Conservation (phyloP, 2,329 filamentous ascomycete species). For the Xylariales sp. region DNA sequence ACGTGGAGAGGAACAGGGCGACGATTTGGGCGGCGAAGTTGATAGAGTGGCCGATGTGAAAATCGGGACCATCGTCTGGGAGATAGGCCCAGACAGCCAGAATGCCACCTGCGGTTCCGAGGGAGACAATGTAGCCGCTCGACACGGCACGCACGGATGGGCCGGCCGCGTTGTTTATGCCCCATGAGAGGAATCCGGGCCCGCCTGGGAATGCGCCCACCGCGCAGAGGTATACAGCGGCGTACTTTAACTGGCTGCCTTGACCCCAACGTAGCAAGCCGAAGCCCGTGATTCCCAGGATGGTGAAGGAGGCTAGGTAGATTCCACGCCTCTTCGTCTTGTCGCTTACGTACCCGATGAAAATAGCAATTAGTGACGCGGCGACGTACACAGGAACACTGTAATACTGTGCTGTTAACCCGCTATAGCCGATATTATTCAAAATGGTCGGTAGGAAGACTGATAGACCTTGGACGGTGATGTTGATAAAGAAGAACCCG, state of each 20-base stretch:
- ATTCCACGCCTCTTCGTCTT: constrained; percentile 57
- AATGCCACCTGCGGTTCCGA: constrained; percentile 68
- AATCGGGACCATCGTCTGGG: constrained; percentile 58
- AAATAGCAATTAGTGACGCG: constrained; percentile 55
- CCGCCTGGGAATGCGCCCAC: constrained; percentile 68
- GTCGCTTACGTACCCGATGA: constrained; percentile 55
- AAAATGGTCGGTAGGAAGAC: constrained; percentile 64
- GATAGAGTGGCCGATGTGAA: constrained; percentile 65
- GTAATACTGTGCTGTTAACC: constrained; percentile 56
- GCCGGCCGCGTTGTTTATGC: constrained; percentile 68
- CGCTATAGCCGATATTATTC: constrained; percentile 54
- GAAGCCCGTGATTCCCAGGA: constrained; percentile 62
- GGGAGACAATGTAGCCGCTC: constrained; percentile 64
- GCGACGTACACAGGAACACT: constrained; percentile 59
- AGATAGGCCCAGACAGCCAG: constrained; percentile 68
- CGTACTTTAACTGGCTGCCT: constrained; percentile 54
- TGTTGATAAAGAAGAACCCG: constrained; percentile 70
- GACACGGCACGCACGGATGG: constrained; percentile 67
- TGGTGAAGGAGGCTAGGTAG: constrained; percentile 54
- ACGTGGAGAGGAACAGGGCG: constrained; percentile 57
- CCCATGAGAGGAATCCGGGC: constrained; percentile 68
- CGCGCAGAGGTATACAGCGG: constrained; percentile 66
- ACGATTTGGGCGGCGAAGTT: constrained; percentile 64
- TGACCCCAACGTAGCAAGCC: constrained; percentile 61
- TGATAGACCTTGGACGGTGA: constrained; percentile 66